Evolutionary conservation across 164 flowering plant genomes (phyloP), one percentile per base, ranked within the genome.

Genomic region (Brasenia schreberi): DNA sequence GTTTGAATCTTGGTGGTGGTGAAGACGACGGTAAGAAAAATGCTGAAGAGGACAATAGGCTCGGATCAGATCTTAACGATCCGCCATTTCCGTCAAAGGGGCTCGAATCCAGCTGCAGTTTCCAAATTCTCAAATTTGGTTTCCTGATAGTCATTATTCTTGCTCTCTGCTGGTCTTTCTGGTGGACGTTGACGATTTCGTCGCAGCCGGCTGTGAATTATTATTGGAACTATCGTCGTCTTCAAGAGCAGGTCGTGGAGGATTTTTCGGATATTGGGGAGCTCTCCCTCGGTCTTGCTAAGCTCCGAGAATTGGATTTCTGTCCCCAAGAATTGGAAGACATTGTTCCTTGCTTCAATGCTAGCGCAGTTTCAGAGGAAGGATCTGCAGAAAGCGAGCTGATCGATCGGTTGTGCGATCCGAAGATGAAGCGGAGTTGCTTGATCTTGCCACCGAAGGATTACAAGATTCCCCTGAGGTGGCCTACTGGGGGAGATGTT

Each of bases 401-500:
- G 68, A 69, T 64, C 71, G 85, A 84, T 42, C 89, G 94, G 10
- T 79, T 78, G 65, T 95, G 99, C 68, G 77, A 63, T 53, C 75
- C 64, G 23, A 81, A 74, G 19, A 68, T 71, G 1, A 80, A 56
- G 72, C 81, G 76, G 61, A 73, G 78, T 70, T 95, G 99, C 78
- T 76, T 92, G 67, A 81, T 87, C 62, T 86, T 76, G 45, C 82
- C 96, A 6, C 99, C 97, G 7, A 80, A 66, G 52, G 90, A 92
- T 65, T 95, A 95, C 66, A 87, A 68, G 70, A 78, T 88, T 73
- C 99, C 99, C 64, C 87, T 92, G 12, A 81, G 95, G 70, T 95
- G 98, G 99, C 97, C 99, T 58, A 83, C 90, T 14, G 99, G 99
- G 43, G 80, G 76, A 78, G 99, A 95, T 77, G 84, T 95, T 39